Evolutionary conservation across 331 rosid genomes (phyloP).

Genomic region (Erythrophleum ivorense): DNA sequence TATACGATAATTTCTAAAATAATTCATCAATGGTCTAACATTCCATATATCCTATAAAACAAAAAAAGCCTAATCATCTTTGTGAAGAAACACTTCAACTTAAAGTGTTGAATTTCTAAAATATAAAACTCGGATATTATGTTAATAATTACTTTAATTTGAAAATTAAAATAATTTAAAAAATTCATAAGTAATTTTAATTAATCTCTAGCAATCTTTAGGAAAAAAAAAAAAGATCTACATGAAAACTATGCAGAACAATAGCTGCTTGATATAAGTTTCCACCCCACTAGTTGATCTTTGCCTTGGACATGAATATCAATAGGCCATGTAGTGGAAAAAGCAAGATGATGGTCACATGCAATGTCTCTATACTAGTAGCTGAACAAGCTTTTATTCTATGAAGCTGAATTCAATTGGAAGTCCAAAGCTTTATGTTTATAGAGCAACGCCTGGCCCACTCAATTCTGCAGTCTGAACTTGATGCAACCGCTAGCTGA

Average conservation of each 20-base stretch:
- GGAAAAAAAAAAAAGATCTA: too few relatives aligned
- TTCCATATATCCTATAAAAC: not conserved
- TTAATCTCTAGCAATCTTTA: too few relatives aligned
- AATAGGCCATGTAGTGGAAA: conserved; percentile 13
- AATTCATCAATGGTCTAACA: conserved; percentile 26
- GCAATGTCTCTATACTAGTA: conserved; percentile 20
- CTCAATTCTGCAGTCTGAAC: not conserved
- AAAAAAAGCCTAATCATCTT: too few relatives aligned
- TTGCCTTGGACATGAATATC: not conserved
- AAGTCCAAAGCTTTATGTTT: not conserved
- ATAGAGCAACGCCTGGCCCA: not conserved
- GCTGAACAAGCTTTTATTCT: not conserved
- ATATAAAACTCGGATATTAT: too few relatives aligned
- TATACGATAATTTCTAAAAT: conserved; percentile 1
- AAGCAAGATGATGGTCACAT: conserved; percentile 43
- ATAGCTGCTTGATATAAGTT: not conserved
- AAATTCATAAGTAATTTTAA: too few relatives aligned
- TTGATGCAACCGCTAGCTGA: too few relatives aligned
- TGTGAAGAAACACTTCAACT: too few relatives aligned
- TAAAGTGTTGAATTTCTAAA: too few relatives aligned
- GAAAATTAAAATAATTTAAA: too few relatives aligned
- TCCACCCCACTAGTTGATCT: not conserved
- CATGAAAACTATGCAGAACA: not conserved
- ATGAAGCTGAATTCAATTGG: not conserved
- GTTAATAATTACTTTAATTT: too few relatives aligned